Conservation (phyloP, 129 eudicot genomes). For the Heracleum sosnowskyi region DNA sequence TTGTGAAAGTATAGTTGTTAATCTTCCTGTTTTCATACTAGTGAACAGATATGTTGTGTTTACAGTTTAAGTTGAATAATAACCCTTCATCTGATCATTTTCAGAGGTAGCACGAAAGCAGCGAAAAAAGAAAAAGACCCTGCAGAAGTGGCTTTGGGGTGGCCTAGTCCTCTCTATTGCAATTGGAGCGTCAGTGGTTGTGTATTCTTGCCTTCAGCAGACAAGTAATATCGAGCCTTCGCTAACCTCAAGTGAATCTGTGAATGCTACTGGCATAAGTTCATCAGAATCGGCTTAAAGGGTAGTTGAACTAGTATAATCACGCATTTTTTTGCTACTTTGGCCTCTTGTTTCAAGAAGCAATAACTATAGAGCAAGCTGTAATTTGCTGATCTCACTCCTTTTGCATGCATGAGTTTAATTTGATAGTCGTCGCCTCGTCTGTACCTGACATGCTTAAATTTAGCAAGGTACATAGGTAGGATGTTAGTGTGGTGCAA, state of each 20-base stretch:
- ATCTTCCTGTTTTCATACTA: background rate
- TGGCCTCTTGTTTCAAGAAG: background rate
- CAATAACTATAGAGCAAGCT: background rate
- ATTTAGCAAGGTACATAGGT: background rate
- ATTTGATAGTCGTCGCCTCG: background rate
- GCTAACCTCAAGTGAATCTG: constrained; percentile 3
- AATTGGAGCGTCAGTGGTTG: constrained; percentile 60
- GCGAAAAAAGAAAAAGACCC: constrained; percentile 27
- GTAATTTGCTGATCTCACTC: constrained; percentile 7
- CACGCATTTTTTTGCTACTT: background rate
- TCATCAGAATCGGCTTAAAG: background rate
- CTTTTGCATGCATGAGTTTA: background rate
- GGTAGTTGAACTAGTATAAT: background rate
- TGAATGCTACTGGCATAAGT: background rate
- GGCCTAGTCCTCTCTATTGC: constrained; percentile 48
- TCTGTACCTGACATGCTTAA: background rate
- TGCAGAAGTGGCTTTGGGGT: constrained; percentile 54
- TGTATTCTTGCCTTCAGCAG: constrained; percentile 44
- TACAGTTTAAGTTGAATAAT: background rate
- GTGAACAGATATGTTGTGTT: background rate
- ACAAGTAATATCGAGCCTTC: constrained; percentile 5
- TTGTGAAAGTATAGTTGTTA: background rate
- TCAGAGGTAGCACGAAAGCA: constrained; percentile 41
- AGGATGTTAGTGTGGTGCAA: background rate
- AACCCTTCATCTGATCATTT: background rate